Evolutionary conservation across 768 basidiomycete genomes (phyloP).

Genomic region (Auricularia sp.): DNA sequence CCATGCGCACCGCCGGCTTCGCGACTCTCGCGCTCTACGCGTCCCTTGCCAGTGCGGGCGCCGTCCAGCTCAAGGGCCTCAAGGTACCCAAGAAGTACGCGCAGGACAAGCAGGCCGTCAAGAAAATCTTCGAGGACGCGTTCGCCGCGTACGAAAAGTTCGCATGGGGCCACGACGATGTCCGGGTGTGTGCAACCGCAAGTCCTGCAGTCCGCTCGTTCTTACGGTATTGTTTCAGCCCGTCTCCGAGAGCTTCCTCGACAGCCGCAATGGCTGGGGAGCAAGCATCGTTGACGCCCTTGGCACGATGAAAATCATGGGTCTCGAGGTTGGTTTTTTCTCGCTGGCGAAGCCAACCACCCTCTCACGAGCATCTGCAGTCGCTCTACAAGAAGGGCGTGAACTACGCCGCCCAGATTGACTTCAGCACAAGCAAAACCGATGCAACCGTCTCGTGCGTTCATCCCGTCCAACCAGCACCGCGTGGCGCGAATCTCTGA

Average conservation of each 20-base stretch:
- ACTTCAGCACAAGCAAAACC: neutral
- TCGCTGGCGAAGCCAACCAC: neutral
- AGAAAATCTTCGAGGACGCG: slow-evolving; percentile 38
- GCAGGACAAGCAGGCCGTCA: slow-evolving; percentile 27
- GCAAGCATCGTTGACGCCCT: slow-evolving; percentile 71
- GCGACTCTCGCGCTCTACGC: slow-evolving; percentile 6
- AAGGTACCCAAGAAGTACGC: slow-evolving; percentile 31
- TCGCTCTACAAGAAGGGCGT: slow-evolving; percentile 49
- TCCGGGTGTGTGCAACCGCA: slow-evolving; percentile 16
- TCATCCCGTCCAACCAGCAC: neutral
- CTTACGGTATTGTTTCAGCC: neutral
- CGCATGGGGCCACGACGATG: slow-evolving; percentile 19
- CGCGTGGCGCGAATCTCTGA: neutral
- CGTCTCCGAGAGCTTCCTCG: slow-evolving; percentile 22
- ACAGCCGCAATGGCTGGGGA: slow-evolving; percentile 59
- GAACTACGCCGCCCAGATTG: slow-evolving; percentile 37
- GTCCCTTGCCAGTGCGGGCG: slow-evolving; percentile 11
- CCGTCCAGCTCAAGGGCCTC: slow-evolving; percentile 37
- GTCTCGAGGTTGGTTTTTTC: slow-evolving; percentile 33
- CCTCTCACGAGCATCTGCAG: slow-evolving; percentile 15
- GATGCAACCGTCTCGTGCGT: neutral
- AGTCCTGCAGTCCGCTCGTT: neutral
- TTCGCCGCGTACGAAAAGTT: slow-evolving; percentile 43
- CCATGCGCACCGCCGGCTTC: neutral
- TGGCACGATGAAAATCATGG: slow-evolving; percentile 80